A percentile compares a stretch with the other conserved stretches of the same genome.
Evolutionary conservation across 2,329 filamentous ascomycete genomes (phyloP).

Genomic region (Colletotrichum agaves): DNA sequence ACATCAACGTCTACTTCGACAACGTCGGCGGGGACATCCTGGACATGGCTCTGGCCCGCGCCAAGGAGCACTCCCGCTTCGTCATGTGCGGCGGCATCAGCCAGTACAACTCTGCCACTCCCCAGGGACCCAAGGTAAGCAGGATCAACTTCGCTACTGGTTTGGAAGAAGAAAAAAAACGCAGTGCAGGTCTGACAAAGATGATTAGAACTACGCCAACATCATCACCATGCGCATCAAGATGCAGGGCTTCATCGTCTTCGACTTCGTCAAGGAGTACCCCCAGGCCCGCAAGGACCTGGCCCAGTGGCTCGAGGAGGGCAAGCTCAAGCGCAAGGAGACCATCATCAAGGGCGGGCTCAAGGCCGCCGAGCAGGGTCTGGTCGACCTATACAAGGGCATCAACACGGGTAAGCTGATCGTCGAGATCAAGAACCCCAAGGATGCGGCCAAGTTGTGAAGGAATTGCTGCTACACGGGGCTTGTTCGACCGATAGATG

Average conservation of each 20-base stretch:
- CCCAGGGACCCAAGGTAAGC: slow-evolving; percentile 63
- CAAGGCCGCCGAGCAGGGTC: slow-evolving; percentile 68
- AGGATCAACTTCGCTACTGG: not conserved
- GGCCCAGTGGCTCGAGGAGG: slow-evolving; percentile 74
- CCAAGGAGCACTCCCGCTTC: slow-evolving; percentile 71
- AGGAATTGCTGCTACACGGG: not conserved
- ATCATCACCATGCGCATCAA: slow-evolving; percentile 65
- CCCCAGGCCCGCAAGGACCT: slow-evolving; percentile 68
- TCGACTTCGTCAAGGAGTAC: slow-evolving; percentile 72
- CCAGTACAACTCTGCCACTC: slow-evolving; percentile 71
- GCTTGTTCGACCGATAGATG: not conserved
- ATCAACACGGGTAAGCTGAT: slow-evolving; percentile 76
- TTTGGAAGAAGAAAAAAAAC: no score
- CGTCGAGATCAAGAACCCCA: slow-evolving; percentile 59
- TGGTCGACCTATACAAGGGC: slow-evolving; percentile 74
- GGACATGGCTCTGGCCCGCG: slow-evolving; percentile 71
- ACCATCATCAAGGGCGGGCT: slow-evolving; percentile 78
- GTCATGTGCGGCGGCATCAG: slow-evolving; percentile 78
- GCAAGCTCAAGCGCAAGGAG: slow-evolving; percentile 78
- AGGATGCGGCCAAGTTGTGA: slow-evolving; percentile 35
- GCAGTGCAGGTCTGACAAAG: slow-evolving; percentile 34
- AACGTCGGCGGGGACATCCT: slow-evolving; percentile 80
- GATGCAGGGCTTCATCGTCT: slow-evolving; percentile 79
- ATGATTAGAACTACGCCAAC: slow-evolving; percentile 61
- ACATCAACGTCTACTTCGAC: slow-evolving; percentile 78